phyloP scores from a whole-genome alignment of 768 basidiomycete genomes.

The Dioszegia aurantiaca region DNA sequence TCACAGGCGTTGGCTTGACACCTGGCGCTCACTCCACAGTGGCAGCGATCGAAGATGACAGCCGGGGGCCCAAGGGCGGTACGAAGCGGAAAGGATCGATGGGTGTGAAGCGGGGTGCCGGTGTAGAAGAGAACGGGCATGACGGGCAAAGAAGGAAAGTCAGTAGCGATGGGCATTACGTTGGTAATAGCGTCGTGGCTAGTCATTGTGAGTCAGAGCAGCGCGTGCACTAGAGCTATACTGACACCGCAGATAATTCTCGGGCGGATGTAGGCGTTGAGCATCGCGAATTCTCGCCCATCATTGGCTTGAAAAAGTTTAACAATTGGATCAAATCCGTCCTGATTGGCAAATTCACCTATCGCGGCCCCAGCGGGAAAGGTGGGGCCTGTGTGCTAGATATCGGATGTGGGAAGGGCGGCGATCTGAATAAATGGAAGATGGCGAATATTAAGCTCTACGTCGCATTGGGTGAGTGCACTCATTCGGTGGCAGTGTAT shows the following conservation, averaged over 20 bases:
- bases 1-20: constrained; percentile 1
- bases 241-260: constrained; percentile 70
- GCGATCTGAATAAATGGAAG: constrained; percentile 92
- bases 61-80: neutral
- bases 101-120: constrained; percentile 17
- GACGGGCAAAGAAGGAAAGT: constrained; percentile 33
- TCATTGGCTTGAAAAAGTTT: constrained; percentile 93
- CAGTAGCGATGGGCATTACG: constrained; percentile 27
- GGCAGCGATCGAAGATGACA: neutral
- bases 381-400: constrained; percentile 78
- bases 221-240: neutral
- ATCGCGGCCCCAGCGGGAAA: constrained; percentile 55
- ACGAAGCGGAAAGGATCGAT: neutral
- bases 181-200: constrained; percentile 40
- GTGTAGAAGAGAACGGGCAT: constrained; percentile 24
- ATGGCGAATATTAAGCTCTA: constrained; percentile 78
- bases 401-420: constrained; percentile 98
- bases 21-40: neutral
- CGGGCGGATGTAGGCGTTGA: constrained; percentile 86
- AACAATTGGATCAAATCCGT: constrained; percentile 99
- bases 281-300: constrained; percentile 82
- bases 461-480: constrained; percentile 71
- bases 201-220: constrained; percentile 39
- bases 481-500: neutral
- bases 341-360: constrained; percentile 83